Percentiles rank a stretch among this genome's conserved stretches.
phyloP scores from a whole-genome alignment of 768 basidiomycete species.

The Harrya chromipes region DNA sequence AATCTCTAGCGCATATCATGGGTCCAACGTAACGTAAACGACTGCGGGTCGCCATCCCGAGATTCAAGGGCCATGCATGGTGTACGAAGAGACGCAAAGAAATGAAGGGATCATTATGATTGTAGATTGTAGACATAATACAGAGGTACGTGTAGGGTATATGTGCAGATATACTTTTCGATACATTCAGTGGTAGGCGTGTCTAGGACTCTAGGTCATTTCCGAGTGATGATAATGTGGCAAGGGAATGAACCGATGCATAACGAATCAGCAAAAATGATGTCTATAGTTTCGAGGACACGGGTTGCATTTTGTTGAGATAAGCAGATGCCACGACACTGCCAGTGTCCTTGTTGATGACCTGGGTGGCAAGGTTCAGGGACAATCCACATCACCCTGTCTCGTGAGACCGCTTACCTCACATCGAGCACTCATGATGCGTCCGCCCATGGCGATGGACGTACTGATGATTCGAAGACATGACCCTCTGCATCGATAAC shows the following conservation, averaged over 20 bases:
- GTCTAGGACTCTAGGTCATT: constrained; percentile 21
- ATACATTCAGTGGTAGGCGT: constrained; percentile 14
- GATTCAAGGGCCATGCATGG: no score
- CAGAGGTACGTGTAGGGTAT: constrained; percentile 22
- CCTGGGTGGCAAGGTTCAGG: constrained; percentile 33
- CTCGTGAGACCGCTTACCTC: constrained; percentile 44
- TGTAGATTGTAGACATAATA: constrained; percentile 16
- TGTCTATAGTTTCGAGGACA: constrained; percentile 43
- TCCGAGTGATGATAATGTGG: constrained; percentile 9
- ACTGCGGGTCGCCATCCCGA: no score
- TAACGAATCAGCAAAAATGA: background rate
- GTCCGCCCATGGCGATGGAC: constrained; percentile 62
- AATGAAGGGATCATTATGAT: constrained; percentile 1
- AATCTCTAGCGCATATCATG: no score
- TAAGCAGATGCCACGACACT: constrained; percentile 63
- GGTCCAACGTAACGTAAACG: no score
- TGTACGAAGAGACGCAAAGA: background rate
- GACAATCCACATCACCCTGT: background rate
- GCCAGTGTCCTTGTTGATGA: constrained; percentile 57
- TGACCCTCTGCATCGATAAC: constrained; percentile 45
- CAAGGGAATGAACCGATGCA: constrained; percentile 1
- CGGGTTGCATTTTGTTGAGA: constrained; percentile 73
- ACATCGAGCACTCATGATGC: constrained; percentile 69
- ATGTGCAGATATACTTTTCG: constrained; percentile 12
- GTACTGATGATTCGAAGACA: constrained; percentile 58